Base-by-base conservation (phyloP, 345 rosid species). In the Nephelium lappaceum region DNA sequence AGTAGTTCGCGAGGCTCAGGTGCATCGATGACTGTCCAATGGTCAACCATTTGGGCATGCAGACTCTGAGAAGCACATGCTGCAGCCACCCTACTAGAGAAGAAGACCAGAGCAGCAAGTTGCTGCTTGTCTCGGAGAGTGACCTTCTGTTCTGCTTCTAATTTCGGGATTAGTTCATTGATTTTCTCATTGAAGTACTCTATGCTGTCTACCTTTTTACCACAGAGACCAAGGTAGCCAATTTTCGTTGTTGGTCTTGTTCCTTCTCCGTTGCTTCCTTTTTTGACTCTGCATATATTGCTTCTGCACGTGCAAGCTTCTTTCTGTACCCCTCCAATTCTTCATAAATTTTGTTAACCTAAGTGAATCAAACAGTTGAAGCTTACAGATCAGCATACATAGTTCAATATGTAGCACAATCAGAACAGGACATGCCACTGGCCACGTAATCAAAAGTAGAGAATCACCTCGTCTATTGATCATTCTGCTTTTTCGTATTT, bases 241-340 rank as follows among this genome's bases (percentile, higher is more conserved):
- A 83, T 92, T 87, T 76, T 90, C 84, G 78, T 86, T 12, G 88
- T 92, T 11, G 98, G 95, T 76, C 90, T 84, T 49, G 79, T 61
- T 43, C 90, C 89, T 78, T 87, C 90, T 0, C 88, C 84, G 58
- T 81, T 79, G 69, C 85, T 83, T 0, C 69, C 69, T 5, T 70
- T 77, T 77, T 85, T 23, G 94, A 87, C 58, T 77, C 74, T 5
- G 79, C 87, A 67, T 78, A 81, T 69, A 90, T 65, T 9, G 91
- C 93, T 84, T 93, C 98, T 9, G 95, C 90, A 16, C 78, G 97
- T 4, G 78, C 91, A 66, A 93, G 97, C 86, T 93, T 95, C 89
- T 92, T 95, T 80, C 78, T 92, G 88, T 80, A 95, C 41, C 92
- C 92, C 85, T 91, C 97, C 83, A 95, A 76, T 23, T 87, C 83